phyloP scores from a whole-genome alignment of 495 filamentous ascomycete genomes.

The Neurospora sp. region DNA sequence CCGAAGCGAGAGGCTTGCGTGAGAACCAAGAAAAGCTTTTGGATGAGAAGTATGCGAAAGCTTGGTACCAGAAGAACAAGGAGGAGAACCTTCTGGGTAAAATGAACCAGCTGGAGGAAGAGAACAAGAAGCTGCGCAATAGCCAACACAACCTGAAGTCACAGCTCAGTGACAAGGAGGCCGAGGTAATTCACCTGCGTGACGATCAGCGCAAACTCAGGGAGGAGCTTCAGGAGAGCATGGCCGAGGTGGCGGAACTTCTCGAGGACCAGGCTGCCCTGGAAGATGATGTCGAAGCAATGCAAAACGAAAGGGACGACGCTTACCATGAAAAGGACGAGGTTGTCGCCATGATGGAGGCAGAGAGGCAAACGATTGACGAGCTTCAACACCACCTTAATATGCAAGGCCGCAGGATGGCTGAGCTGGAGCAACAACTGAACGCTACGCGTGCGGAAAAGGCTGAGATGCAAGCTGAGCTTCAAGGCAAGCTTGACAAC shows the following conservation, averaged over 20 bases:
- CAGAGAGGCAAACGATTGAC: slow-evolving; percentile 32
- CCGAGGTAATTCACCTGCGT: neutral
- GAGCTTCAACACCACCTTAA: slow-evolving; percentile 33
- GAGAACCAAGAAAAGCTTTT: neutral
- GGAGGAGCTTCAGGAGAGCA: slow-evolving; percentile 22
- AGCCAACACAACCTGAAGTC: slow-evolving; percentile 12
- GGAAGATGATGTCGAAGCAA: slow-evolving; percentile 7
- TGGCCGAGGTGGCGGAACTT: neutral
- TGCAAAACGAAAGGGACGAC: slow-evolving; percentile 22
- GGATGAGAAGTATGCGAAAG: neutral
- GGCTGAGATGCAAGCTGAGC: slow-evolving; percentile 11
- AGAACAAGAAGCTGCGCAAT: slow-evolving; percentile 26
- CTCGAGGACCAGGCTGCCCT: slow-evolving; percentile 5
- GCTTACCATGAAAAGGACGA: slow-evolving; percentile 6
- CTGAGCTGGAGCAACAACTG: slow-evolving; percentile 22
- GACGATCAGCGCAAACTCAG: slow-evolving; percentile 11
- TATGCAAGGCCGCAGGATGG: slow-evolving; percentile 26
- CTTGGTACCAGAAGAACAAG: slow-evolving; percentile 4
- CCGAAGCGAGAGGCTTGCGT: neutral
- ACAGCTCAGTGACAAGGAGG: slow-evolving; percentile 8
- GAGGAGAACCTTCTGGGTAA: slow-evolving; percentile 27
- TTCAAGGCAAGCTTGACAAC: slow-evolving; percentile 24
- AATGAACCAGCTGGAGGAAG: slow-evolving; percentile 33
- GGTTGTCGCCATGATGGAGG: slow-evolving; percentile 14
- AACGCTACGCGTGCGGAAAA: slow-evolving; percentile 15